phyloP scores from a whole-genome alignment of 371 early-diverging fungal genomes.

The Blakeslea trispora region DNA sequence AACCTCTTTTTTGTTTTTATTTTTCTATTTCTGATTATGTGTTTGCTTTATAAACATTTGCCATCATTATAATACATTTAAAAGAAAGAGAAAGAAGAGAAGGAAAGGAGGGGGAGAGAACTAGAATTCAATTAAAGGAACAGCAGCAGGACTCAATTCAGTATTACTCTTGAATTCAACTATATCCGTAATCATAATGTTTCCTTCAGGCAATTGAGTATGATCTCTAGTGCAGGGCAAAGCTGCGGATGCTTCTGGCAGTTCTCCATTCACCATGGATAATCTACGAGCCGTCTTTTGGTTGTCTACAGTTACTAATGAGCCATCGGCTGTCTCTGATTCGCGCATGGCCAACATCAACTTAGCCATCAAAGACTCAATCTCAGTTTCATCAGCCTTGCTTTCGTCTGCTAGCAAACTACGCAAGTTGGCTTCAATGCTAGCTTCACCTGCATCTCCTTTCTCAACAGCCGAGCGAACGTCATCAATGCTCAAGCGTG shows the following conservation, averaged over 20 bases:
- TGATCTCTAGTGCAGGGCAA: conserved; percentile 21
- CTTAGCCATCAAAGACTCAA: conserved; percentile 45
- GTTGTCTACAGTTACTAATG: conserved; percentile 47
- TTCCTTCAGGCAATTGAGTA: conserved; percentile 39
- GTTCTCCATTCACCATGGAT: conserved; percentile 26
- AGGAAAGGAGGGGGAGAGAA: too few relatives aligned
- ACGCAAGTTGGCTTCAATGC: conserved; percentile 43
- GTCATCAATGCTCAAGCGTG: conserved; percentile 43
- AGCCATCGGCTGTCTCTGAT: conserved; percentile 32
- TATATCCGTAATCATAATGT: conserved; percentile 41
- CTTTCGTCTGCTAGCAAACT: conserved; percentile 45
- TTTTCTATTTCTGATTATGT: too few relatives aligned
- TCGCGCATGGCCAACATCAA: conserved; percentile 45
- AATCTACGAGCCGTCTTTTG: conserved; percentile 49
- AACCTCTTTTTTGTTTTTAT: too few relatives aligned
- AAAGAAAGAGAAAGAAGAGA: too few relatives aligned
- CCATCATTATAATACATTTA: too few relatives aligned
- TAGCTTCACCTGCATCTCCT: conserved; percentile 44
- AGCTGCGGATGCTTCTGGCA: conserved; percentile 10
- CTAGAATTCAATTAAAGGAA: conserved; percentile 40
- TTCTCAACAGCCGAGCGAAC: conserved; percentile 46
- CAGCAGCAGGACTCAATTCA: conserved; percentile 51
- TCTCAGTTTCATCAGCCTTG: conserved; percentile 47
- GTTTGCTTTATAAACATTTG: too few relatives aligned
- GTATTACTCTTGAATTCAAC: conserved; percentile 56